phyloP scores from a whole-genome alignment of 257 asterid species.

The Jasminum sambac region DNA sequence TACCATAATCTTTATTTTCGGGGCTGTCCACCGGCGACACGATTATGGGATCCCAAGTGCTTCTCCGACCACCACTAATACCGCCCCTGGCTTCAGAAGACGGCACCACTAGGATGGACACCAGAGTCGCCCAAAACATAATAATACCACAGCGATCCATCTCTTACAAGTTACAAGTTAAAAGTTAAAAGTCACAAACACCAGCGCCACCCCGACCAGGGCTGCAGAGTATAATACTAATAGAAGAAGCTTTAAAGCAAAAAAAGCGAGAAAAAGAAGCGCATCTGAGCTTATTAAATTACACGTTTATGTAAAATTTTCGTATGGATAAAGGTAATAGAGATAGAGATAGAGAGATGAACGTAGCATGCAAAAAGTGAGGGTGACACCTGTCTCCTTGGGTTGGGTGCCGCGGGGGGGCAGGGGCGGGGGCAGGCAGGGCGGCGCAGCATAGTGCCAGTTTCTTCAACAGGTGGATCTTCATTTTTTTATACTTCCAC shows the following conservation, averaged over 20 bases:
- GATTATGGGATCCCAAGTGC: conserved; percentile 67
- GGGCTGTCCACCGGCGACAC: conserved; percentile 55
- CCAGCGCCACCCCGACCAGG: not conserved
- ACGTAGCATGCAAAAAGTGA: conserved; percentile 56
- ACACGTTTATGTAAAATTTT: too few species aligned
- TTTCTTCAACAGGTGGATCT: conserved; percentile 21
- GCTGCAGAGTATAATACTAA: not conserved
- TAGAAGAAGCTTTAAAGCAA: not conserved
- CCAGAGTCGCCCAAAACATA: conserved; percentile 18
- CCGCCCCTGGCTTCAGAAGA: conserved; percentile 25
- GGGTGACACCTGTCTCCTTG: conserved; percentile 69
- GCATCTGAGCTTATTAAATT: not conserved
- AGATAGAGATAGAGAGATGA: conserved; percentile 18
- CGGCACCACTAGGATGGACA: conserved; percentile 35
- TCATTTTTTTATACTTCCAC: not conserved
- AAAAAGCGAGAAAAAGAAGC: not conserved
- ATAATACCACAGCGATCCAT: conserved; percentile 41
- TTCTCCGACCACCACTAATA: conserved; percentile 24
- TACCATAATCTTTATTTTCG: conserved; percentile 37
- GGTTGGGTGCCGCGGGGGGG: too few species aligned
- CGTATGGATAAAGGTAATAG: too few species aligned
- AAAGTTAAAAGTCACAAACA: not conserved
- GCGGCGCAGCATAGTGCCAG: conserved; percentile 17
- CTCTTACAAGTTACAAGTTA: not conserved
- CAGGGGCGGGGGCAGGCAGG: too few species aligned